Percentiles rank a stretch among this genome's conserved stretches.
These are phyloP conservation scores for Clonostachys solani DNA, from an alignment of 2,329 filamentous ascomycete species.

Conservation along the genomic window DNA sequence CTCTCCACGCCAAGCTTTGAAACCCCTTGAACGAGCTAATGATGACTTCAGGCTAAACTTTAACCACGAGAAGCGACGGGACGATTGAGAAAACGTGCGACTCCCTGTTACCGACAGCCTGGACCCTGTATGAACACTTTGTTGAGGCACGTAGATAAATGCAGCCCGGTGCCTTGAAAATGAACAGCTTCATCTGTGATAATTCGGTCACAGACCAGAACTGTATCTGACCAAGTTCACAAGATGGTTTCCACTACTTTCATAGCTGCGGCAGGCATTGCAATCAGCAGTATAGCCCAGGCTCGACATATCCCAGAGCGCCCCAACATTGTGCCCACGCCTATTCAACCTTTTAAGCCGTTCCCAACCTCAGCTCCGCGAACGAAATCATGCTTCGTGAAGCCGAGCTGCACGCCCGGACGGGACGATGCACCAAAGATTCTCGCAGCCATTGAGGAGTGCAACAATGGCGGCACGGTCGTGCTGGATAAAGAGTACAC, in stretches of 20 bases:
- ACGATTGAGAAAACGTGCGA: not conserved
- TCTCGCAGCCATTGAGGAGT: conserved; percentile 17
- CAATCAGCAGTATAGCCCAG: not conserved
- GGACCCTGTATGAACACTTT: no score
- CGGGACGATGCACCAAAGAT: not conserved
- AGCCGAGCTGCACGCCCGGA: conserved; percentile 6
- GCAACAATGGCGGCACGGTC: conserved; percentile 60
- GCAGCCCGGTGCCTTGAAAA: no score
- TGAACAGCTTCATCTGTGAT: no score
- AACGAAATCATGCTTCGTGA: conserved; percentile 14
- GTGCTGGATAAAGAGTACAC: conserved; percentile 56
- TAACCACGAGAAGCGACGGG: no score
- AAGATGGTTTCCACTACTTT: no score
- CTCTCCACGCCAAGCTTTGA: no score
- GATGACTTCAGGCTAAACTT: no score
- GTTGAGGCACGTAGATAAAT: no score
- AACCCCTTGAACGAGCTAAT: no score
- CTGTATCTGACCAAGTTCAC: no score
- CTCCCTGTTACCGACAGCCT: not conserved
- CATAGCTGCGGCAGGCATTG: no score
- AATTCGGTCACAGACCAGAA: no score
- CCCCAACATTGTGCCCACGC: conserved; percentile 8
- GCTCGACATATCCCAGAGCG: not conserved
- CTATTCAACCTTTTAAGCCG: conserved; percentile 8
- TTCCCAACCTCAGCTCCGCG: conserved; percentile 10